phyloP scores from a whole-genome alignment of 169 alveolate species.

The Plasmodium sp. region DNA sequence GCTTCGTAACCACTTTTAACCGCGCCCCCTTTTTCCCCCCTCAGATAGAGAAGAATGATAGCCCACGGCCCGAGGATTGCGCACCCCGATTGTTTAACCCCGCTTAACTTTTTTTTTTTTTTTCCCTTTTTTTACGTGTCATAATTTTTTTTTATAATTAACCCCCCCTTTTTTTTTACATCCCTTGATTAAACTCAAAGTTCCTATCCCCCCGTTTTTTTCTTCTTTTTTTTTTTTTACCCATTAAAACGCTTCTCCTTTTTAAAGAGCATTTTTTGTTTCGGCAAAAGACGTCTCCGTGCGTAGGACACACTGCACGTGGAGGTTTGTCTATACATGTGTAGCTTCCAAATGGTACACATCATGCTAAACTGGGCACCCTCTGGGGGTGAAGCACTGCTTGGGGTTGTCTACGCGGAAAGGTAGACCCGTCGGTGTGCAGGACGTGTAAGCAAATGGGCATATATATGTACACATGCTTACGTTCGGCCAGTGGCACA shows the following conservation, averaged over 20 bases:
- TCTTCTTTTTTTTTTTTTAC: too few relatives aligned
- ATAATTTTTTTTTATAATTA: background rate
- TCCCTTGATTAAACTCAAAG: background rate
- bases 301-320: background rate
- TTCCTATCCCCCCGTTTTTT: background rate
- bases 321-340: background rate
- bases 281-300: background rate
- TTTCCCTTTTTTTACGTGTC: background rate
- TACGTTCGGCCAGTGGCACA: background rate
- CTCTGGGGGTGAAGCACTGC: background rate
- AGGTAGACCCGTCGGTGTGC: background rate
- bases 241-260: background rate
- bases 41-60: slow-evolving; percentile 67
- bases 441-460: background rate
- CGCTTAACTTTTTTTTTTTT: background rate
- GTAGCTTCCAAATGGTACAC: background rate
- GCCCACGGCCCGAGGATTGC: background rate
- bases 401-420: background rate
- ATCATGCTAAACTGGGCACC: background rate
- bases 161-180: background rate
- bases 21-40: background rate
- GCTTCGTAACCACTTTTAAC: background rate
- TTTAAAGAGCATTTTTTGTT: background rate
- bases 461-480: background rate
- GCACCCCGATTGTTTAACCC: background rate